Percentiles rank a stretch among this genome's conserved stretches.
Conservation (phyloP, 2,329 filamentous ascomycete genomes). For the Aspergillus terreus region DNA sequence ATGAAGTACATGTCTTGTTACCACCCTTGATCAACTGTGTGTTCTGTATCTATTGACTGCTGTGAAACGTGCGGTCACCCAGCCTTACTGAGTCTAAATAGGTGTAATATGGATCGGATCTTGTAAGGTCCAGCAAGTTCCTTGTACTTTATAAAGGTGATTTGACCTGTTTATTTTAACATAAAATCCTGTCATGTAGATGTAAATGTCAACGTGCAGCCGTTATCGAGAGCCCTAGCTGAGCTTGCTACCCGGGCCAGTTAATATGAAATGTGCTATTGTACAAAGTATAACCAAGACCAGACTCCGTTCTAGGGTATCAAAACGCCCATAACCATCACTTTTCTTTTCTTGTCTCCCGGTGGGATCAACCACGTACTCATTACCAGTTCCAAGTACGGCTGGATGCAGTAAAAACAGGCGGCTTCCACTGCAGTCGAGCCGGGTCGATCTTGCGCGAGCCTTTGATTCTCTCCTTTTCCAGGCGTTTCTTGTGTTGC, state of each 20-base stretch:
- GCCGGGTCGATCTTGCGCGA: conserved; percentile 70
- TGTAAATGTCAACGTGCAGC: too few relatives aligned
- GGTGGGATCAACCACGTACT: neutral
- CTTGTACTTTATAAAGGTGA: too few relatives aligned
- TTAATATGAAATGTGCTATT: neutral
- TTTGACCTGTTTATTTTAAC: too few relatives aligned
- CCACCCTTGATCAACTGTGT: too few relatives aligned
- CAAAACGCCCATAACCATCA: neutral
- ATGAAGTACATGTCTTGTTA: too few relatives aligned
- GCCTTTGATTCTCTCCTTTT: conserved; percentile 76
- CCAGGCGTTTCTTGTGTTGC: conserved; percentile 65
- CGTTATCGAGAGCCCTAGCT: neutral
- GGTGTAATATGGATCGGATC: too few relatives aligned
- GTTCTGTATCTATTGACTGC: too few relatives aligned
- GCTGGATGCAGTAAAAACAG: conserved; percentile 83
- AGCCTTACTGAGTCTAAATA: too few relatives aligned
- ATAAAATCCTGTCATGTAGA: too few relatives aligned
- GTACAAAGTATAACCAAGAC: neutral
- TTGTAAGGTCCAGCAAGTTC: too few relatives aligned
- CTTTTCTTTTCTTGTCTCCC: neutral
- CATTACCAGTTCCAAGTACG: conserved; percentile 90
- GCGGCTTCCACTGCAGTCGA: conserved; percentile 89
- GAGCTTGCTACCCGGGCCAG: neutral
- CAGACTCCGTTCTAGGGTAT: conserved; percentile 1
- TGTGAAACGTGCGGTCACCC: too few relatives aligned